Evolutionary conservation across 2,329 filamentous ascomycete genomes (phyloP).

Genomic region (Westerdykella ornata): DNA sequence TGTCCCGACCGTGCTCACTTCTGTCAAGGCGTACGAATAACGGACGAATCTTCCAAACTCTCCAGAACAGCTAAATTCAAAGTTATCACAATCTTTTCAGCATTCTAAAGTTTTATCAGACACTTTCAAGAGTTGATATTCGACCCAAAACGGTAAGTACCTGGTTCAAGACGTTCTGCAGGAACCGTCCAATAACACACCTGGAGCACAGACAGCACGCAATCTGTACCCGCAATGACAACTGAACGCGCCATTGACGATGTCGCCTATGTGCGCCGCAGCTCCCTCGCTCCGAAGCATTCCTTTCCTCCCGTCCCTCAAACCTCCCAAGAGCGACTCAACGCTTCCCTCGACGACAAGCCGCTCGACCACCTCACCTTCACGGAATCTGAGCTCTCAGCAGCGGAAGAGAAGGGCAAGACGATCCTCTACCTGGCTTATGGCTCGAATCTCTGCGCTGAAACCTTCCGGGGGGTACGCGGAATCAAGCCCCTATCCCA

Average conservation of each 20-base stretch:
- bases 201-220: conserved; percentile 21
- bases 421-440: conserved; percentile 56
- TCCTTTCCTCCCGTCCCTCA: conserved; percentile 15
- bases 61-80: too few species aligned
- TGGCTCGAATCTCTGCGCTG: conserved; percentile 76
- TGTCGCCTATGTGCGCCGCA: conserved; percentile 1
- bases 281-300: conserved; percentile 6
- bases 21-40: too few species aligned
- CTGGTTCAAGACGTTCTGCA: conserved; percentile 2
- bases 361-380: conserved; percentile 18
- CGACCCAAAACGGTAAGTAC: conserved; percentile 7
- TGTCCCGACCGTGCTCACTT: too few species aligned
- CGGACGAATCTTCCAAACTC: too few species aligned
- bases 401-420: conserved; percentile 26
- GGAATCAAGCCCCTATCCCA: conserved; percentile 76
- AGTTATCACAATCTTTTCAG: too few species aligned
- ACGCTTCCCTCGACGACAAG: conserved; percentile 26
- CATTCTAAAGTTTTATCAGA: too few species aligned
- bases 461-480: conserved; percentile 71
- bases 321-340: conserved; percentile 25
- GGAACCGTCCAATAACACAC: conserved; percentile 17
- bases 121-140: background rate
- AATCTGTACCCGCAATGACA: conserved; percentile 20
- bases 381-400: conserved; percentile 7
- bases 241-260: conserved; percentile 1